phyloP scores from a whole-genome alignment of 106 monocot genomes.

The Dendrobium catenatum region DNA sequence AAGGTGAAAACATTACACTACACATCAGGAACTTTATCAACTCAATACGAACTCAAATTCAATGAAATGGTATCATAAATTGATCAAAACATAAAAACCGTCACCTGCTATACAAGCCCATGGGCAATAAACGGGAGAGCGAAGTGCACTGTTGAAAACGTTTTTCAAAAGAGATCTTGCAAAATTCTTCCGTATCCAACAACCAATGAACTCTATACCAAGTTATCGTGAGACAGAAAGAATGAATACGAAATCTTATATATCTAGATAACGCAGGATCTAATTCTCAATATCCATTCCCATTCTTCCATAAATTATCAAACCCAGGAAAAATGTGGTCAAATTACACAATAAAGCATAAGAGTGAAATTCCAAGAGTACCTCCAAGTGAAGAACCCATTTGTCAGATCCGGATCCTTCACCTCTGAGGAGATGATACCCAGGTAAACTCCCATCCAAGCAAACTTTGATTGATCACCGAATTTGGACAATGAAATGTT shows the following conservation, averaged over 20 bases:
- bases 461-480: slow-evolving; percentile 51
- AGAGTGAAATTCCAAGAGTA: slow-evolving; percentile 3
- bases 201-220: too few relatives aligned
- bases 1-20: background rate
- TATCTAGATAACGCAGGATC: background rate
- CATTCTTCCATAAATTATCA: background rate
- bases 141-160: background rate
- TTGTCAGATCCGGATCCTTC: slow-evolving; percentile 47
- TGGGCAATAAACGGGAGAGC: background rate
- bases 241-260: background rate
- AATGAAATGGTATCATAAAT: background rate
- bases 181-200: background rate
- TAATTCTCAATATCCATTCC: background rate
- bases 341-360: background rate
- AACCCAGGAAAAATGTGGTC: background rate
- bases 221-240: too few relatives aligned
- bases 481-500: background rate
- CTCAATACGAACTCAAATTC: background rate
- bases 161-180: background rate
- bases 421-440: slow-evolving; percentile 63
- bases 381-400: slow-evolving; percentile 85
- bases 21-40: background rate
- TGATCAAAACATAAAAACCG: background rate
- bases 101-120: background rate
- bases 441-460: slow-evolving; percentile 81